These are phyloP conservation scores for Picochlorum sp. DNA, from an alignment of 139 green algal genomes.

Conservation along the genomic window DNA sequence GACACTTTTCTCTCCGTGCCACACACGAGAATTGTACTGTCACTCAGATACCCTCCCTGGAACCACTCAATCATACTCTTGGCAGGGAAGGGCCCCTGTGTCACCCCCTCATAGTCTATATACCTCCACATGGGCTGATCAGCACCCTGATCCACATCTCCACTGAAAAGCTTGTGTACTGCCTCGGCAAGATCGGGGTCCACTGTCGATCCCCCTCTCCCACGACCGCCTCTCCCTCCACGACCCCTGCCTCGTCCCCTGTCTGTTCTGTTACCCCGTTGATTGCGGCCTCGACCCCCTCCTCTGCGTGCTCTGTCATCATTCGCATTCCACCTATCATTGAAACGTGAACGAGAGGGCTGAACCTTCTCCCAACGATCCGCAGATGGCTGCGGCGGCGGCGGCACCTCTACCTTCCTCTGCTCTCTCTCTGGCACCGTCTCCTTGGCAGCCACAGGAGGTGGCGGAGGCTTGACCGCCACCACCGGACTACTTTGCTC, in stretches of 20 bases:
- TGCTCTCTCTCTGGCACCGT: background rate
- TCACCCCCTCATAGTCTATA: constrained; percentile 33
- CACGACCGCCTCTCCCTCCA: constrained; percentile 10
- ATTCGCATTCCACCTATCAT: background rate
- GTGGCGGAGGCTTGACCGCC: background rate
- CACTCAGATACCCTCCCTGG: constrained; percentile 21
- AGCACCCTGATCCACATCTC: constrained; percentile 20
- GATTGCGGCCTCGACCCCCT: background rate
- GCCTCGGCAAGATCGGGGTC: constrained; percentile 1
- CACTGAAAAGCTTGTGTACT: constrained; percentile 23
- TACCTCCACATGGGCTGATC: constrained; percentile 40
- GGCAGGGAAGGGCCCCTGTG: constrained; percentile 36
- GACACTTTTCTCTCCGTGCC: constrained; percentile 37
- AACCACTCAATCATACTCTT: constrained; percentile 30
- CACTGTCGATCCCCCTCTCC: background rate
- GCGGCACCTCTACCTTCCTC: background rate
- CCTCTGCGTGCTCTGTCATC: background rate
- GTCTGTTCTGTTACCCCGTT: background rate
- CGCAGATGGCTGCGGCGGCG: background rate
- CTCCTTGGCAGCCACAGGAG: background rate
- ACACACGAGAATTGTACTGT: constrained; percentile 22
- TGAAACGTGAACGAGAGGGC: background rate
- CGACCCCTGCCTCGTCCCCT: constrained; percentile 1
- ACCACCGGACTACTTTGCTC: background rate
- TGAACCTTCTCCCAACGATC: background rate